Conservation (phyloP, 2,329 filamentous ascomycete genomes). For the Coniochaeta sp. region DNA sequence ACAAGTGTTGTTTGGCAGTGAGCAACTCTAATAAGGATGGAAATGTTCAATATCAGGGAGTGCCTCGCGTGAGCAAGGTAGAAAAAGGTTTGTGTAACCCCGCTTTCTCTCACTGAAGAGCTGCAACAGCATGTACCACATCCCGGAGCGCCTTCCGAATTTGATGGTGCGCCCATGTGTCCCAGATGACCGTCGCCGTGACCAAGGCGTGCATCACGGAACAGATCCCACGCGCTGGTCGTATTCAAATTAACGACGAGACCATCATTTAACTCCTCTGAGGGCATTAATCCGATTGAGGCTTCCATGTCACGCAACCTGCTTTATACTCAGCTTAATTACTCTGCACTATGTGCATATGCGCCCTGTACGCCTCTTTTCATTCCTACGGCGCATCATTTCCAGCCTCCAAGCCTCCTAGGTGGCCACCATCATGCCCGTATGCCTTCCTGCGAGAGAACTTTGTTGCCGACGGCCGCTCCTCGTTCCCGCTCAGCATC, state of each 20-base stretch:
- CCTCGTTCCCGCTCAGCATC: neutral
- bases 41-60: neutral
- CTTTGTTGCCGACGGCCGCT: neutral
- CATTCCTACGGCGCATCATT: neutral
- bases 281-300: neutral
- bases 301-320: neutral
- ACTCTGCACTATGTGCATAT: neutral
- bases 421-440: no score
- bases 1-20: no score
- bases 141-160: slow-evolving; percentile 18
- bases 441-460: neutral
- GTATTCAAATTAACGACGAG: neutral
- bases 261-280: neutral
- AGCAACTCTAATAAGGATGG: neutral
- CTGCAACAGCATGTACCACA: slow-evolving; percentile 1
- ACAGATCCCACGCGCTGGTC: neutral
- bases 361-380: neutral
- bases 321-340: neutral
- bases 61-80: neutral
- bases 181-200: slow-evolving; percentile 4
- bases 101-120: neutral
- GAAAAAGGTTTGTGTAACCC: neutral
- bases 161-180: slow-evolving; percentile 9
- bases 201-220: neutral
- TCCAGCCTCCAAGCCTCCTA: neutral